Evolutionary conservation across 345 rosid species (phyloP), one percentile per base, ranked within the genome.

Genomic region (Populus simonii): DNA sequence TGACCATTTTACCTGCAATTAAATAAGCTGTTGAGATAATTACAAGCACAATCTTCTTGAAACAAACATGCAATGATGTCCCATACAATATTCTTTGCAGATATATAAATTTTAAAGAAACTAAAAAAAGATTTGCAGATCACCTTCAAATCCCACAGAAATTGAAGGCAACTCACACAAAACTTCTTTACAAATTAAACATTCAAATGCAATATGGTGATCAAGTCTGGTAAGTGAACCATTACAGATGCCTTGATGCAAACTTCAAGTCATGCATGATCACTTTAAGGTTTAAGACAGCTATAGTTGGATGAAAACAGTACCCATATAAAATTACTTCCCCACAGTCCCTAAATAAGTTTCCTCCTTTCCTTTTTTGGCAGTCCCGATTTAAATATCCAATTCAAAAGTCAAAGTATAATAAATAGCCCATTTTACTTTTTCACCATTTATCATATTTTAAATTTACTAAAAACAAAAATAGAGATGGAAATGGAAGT

Each of bases 1-100:
- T 20, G 89, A 86, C 99, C 99, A 92, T 82, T 93, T 96, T 66
- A 96, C 92, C 99, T 96, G 93, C 82, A 87, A 78, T 68, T 38
- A 78, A 80, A 80, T 71, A 66, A 78, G 43, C 29, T 78, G 81
- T 63, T 75, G 73, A 79, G 55, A 43, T 57, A 41, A 41, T 38
- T 33, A 18, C 36, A 18, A 43, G 43, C 25, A 67, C 6, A 13
- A 13, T 51, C 27, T 53, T 27, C 73, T 66, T 1, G 0, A 57
- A 69, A 41, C 17, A 25, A 47, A 65, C 16, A 43, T 41, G 7
- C 6, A 75, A 75, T 29, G 49, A 20, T 13, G 20, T 66, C 38
- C 59, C 8, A 5, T 51, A 27, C 7, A 53, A 13, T 45, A 43
- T 9, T 38, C 17, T 25, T 61, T 39, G 45, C 3, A 11, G 13